Evolutionary conservation across 2,329 filamentous ascomycete genomes (phyloP), one percentile per base, ranked within the genome.

Genomic region (Hymenoscyphus fructigenus): DNA sequence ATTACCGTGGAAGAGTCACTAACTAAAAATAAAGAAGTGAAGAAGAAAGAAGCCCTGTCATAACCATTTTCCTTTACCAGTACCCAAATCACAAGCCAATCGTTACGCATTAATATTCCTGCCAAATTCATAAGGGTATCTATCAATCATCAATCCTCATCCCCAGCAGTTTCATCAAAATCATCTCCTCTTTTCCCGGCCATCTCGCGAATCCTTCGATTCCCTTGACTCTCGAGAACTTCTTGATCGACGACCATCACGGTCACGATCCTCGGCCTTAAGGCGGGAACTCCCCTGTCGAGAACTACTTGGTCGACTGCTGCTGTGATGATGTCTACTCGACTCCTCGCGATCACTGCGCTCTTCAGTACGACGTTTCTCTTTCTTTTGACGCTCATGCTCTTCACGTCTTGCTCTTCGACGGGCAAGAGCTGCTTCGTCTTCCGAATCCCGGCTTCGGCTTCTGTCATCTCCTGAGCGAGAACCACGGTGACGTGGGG

Each of bases 171-270:
- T 36, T 20, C 23, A 50, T 29, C 38, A 53, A 44, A 17, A 61
- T 36, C 38, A 47, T 61, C 59, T 61, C 32, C 17, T 44, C 38
- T 60, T 61, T 23, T 61, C 59, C 10, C 59, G 32, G 12, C 44
- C 53, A 29, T 61, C 59, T 17, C 59, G 55, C 26, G 44, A 56
- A 20, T 61, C 59, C 12, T 41, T 56, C 17, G 59, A 61, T 14
- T 61, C 59, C n/a, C 47, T 61, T 10, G 53, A 57, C 14, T 57
- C 55, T 55, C 60, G n/a, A 26, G 60, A 62, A 32, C 34, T 57
- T 14, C 53, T 62, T n/a, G 60, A 62, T 15, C 60, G 44, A 3
- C 53, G 6, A 20, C 60, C 53, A 23, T 61, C 60, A 6, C 44
- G 60, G 28, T 60, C 58, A 23, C 58, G 12, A 34, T 62, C 53